These are phyloP conservation scores for Aspergillus sparsus DNA, from an alignment of 495 filamentous ascomycete species.

Conservation along the genomic window DNA sequence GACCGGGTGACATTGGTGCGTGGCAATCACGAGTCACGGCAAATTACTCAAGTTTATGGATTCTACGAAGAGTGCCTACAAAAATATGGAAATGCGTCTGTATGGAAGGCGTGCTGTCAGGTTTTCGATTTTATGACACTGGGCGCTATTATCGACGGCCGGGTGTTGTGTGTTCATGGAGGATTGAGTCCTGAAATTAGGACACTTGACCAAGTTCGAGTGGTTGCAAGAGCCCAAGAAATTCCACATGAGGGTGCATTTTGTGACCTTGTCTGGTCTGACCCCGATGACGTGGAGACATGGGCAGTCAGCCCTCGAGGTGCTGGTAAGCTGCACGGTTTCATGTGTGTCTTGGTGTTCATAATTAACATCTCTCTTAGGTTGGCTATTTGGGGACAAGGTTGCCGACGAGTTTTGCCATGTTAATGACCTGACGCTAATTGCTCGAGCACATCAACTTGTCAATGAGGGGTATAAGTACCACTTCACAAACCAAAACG, in stretches of 20 bases:
- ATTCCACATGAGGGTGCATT: constrained; percentile 98
- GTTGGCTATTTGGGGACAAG: constrained; percentile 97
- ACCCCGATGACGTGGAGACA: constrained; percentile 96
- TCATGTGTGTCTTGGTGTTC: background rate
- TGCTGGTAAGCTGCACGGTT: constrained; percentile 56
- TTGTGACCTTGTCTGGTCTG: constrained; percentile 97
- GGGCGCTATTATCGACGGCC: constrained; percentile 94
- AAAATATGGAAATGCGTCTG: constrained; percentile 96
- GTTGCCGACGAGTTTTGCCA: constrained; percentile 99
- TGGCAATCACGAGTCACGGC: constrained; percentile 95
- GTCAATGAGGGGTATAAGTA: constrained; percentile 99
- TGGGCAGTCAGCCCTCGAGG: constrained; percentile 96
- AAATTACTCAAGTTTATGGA: constrained; percentile 98
- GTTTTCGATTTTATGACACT: constrained; percentile 98
- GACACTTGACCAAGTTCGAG: constrained; percentile 95
- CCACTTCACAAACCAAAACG: constrained; percentile 92
- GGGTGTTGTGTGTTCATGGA: constrained; percentile 95
- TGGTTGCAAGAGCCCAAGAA: constrained; percentile 94
- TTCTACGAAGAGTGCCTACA: constrained; percentile 98
- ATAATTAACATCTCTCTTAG: constrained; percentile 20
- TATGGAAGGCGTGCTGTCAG: constrained; percentile 99
- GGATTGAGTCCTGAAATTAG: constrained; percentile 96
- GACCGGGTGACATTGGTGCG: constrained; percentile 94
- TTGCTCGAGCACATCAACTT: constrained; percentile 93
- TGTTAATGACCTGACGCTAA: constrained; percentile 91